Evolutionary conservation across 257 asterid species (phyloP).

Genomic region (Eustoma russellianum): DNA sequence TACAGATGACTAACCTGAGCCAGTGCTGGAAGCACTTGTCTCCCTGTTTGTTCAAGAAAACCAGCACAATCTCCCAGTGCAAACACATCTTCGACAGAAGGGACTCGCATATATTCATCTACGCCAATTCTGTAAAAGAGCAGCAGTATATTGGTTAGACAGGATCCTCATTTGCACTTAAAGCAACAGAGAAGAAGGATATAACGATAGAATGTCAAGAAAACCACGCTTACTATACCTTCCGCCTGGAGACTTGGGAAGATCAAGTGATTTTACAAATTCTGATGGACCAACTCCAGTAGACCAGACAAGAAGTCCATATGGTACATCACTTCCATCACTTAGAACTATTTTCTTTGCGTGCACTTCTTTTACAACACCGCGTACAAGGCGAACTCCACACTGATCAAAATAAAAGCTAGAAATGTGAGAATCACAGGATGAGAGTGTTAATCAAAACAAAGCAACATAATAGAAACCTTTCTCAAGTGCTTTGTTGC

Average conservation of each 20-base stretch:
- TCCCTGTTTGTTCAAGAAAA: slow-evolving; percentile 72
- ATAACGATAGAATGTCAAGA: neutral
- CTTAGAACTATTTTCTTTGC: slow-evolving; percentile 60
- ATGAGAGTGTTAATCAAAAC: neutral
- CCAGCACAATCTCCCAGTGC: slow-evolving; percentile 95
- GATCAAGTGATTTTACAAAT: slow-evolving; percentile 48
- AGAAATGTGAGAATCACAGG: neutral
- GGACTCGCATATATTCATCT: slow-evolving; percentile 83
- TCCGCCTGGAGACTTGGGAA: slow-evolving; percentile 92
- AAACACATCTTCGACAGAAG: slow-evolving; percentile 73
- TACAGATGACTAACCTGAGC: slow-evolving; percentile 57
- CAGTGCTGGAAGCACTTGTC: slow-evolving; percentile 80
- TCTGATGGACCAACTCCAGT: slow-evolving; percentile 93
- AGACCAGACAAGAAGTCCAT: slow-evolving; percentile 49
- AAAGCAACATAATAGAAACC: slow-evolving; percentile 26
- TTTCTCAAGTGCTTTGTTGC: slow-evolving; percentile 87
- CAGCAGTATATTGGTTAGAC: neutral
- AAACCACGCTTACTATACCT: slow-evolving; percentile 33
- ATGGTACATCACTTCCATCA: slow-evolving; percentile 91
- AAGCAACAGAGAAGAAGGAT: neutral
- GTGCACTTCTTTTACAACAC: slow-evolving; percentile 76
- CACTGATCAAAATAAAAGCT: slow-evolving; percentile 18
- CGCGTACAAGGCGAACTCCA: slow-evolving; percentile 90
- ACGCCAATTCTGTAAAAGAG: slow-evolving; percentile 52
- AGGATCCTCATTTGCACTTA: neutral